Base-by-base conservation (phyloP, 306 rosid genomes). In the Corylus heterophylla region DNA sequence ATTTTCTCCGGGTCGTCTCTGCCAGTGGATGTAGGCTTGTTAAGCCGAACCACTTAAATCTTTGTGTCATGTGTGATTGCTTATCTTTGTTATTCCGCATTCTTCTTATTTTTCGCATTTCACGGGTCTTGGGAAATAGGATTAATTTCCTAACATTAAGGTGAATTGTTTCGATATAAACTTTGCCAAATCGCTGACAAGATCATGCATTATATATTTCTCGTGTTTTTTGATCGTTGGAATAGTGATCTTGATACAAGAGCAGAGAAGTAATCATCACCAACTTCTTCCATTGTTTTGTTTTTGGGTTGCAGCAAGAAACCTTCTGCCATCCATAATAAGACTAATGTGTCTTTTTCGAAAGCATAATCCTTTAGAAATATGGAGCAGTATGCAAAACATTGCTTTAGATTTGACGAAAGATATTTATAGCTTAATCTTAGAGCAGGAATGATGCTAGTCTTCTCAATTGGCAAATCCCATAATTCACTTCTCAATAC, bases 251-350 rank as follows among this genome's bases (percentile, higher is more conserved):
- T 45, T 0, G 66, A 83, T 7, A 70, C 11, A 1, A 79, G 79
- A 51, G 71, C 75, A 0, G 0, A 17, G n/a, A 83, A 54, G 74
- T 71, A 83, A 2, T 71, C 42, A 11, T 59, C n/a, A 0, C 86
- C 86, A 20, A 75, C 20, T 29, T 79, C 79, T 54, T 69, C 84
- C 3, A 76, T 54, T 4, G 31, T 54, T 3, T 3, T 55, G 13
- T n/a, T 22, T 29, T 35, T 39, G 3, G 31, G 13, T 25, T 49
- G 79, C 18, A 4, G 73, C 5, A 84, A 35, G 0, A 81, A 81
- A 13, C 76, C 84, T 49, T 69, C 76, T 3, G 68, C 76, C 80
- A 81, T 75, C 84, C 80, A 80, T 6, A 74, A n/a, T 9, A 7
- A 56, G 37, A 80, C 42, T 8, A 80, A 20, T 3, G 68, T 25